Conservation (phyloP, 805 yeast species). For the Candida silvicultrix region DNA sequence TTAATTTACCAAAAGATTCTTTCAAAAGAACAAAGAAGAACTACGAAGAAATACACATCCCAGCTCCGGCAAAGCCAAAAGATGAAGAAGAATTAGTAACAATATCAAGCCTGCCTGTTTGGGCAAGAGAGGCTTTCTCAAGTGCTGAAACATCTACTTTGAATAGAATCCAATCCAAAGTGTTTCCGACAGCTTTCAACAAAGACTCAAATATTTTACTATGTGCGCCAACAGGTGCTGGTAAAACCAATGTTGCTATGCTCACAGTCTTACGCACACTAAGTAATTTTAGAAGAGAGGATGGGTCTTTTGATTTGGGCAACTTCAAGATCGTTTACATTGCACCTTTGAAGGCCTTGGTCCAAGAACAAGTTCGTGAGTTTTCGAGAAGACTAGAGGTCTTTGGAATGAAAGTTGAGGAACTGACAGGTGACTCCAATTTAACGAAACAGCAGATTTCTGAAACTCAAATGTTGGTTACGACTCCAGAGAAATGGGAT, state of each 20-base stretch:
- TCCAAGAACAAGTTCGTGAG: slow-evolving; percentile 90
- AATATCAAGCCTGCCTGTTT: slow-evolving; percentile 62
- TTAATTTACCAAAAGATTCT: slow-evolving; percentile 79
- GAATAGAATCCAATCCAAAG: slow-evolving; percentile 79
- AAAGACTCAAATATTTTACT: slow-evolving; percentile 67
- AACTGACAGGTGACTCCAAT: slow-evolving; percentile 81
- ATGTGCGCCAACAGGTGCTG: slow-evolving; percentile 99
- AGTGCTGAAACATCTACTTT: slow-evolving; percentile 55
- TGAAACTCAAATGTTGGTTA: slow-evolving; percentile 76
- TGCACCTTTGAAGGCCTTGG: slow-evolving; percentile 92
- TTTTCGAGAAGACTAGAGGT: slow-evolving; percentile 61
- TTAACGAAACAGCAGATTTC: slow-evolving; percentile 69
- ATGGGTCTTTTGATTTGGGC: slow-evolving; percentile 45
- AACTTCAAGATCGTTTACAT: slow-evolving; percentile 77
- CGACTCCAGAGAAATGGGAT: slow-evolving; percentile 98
- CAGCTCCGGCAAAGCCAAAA: slow-evolving; percentile 61
- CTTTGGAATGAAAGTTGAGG: slow-evolving; percentile 69
- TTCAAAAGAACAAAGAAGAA: slow-evolving; percentile 63
- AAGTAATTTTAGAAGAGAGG: slow-evolving; percentile 40
- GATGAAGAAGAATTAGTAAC: slow-evolving; percentile 40
- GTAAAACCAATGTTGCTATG: slow-evolving; percentile 96
- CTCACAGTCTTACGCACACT: slow-evolving; percentile 64
- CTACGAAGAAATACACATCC: slow-evolving; percentile 90
- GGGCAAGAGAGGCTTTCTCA: slow-evolving; percentile 80
- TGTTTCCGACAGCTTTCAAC: slow-evolving; percentile 71